Evolutionary conservation across 169 alveolate genomes (phyloP).

Genomic region (Theileria parva): DNA sequence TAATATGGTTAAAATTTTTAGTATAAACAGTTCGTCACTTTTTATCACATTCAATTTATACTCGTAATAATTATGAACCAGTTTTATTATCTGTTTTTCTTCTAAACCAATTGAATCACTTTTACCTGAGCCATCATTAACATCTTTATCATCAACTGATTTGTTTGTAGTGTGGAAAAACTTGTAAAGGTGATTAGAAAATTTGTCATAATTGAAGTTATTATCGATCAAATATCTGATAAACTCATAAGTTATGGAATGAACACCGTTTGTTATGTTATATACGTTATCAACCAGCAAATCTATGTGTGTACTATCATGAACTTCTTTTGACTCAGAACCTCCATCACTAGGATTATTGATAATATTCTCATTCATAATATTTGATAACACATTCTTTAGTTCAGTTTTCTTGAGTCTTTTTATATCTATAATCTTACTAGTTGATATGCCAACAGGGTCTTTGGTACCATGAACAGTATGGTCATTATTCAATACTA

Average conservation of each 20-base stretch:
- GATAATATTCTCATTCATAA: background rate
- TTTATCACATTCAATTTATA: constrained; percentile 35
- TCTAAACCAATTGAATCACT: background rate
- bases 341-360: background rate
- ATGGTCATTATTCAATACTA: background rate
- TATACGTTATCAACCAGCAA: background rate
- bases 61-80: constrained; percentile 14
- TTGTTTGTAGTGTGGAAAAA: background rate
- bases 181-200: background rate
- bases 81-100: background rate
- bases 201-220: background rate
- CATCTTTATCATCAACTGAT: background rate
- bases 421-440: background rate
- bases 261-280: background rate
- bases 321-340: background rate
- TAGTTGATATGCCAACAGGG: background rate
- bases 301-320: background rate
- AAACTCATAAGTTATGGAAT: background rate
- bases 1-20: constrained; percentile 37
- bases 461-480: background rate
- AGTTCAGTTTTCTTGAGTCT: background rate
- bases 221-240: background rate
- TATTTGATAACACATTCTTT: background rate
- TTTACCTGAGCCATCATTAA: background rate
- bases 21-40: constrained; percentile 47